A percentile compares a stretch with the other conserved stretches of the same genome.
These are phyloP conservation scores for Diplocarpon rosae DNA, from an alignment of 2,329 filamentous ascomycete species.

Conservation along the genomic window DNA sequence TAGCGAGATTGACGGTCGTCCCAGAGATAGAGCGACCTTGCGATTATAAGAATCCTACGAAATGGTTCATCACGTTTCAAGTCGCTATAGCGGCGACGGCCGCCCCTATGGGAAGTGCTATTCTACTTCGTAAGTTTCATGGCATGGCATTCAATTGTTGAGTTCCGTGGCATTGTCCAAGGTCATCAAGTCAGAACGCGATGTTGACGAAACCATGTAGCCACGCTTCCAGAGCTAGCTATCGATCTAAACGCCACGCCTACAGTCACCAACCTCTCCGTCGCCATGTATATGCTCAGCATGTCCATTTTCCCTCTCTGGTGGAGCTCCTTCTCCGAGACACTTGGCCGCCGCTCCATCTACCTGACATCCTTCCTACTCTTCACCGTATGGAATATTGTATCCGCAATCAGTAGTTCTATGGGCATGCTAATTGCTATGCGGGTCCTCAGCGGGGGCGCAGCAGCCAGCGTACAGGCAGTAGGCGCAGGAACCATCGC, in stretches of 20 bases:
- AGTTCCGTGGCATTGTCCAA: not conserved
- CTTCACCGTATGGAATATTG: conserved; percentile 59
- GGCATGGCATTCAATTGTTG: not conserved
- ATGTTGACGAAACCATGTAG: conserved; percentile 31
- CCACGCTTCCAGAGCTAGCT: conserved; percentile 55
- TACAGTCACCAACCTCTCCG: conserved; percentile 62
- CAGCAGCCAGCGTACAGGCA: conserved; percentile 69
- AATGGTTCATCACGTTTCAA: conserved; percentile 76
- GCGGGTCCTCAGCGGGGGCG: conserved; percentile 62
- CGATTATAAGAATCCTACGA: conserved; percentile 60
- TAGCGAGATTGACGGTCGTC: conserved; percentile 59
- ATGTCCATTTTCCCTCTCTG: conserved; percentile 80
- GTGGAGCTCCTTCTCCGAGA: conserved; percentile 71
- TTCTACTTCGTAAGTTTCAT: conserved; percentile 40
- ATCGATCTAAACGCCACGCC: conserved; percentile 48
- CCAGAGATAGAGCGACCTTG: conserved; percentile 71
- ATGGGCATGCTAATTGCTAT: conserved; percentile 71
- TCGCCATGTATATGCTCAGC: conserved; percentile 66
- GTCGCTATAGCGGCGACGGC: conserved; percentile 67
- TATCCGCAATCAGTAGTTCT: conserved; percentile 56
- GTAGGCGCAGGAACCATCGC: conserved; percentile 77
- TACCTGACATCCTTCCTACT: conserved; percentile 65
- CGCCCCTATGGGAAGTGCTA: conserved; percentile 73
- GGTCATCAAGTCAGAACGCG: not conserved
- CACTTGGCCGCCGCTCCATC: conserved; percentile 61